Conservation (phyloP, 306 rosid genomes). For the Trifolium repens region DNA sequence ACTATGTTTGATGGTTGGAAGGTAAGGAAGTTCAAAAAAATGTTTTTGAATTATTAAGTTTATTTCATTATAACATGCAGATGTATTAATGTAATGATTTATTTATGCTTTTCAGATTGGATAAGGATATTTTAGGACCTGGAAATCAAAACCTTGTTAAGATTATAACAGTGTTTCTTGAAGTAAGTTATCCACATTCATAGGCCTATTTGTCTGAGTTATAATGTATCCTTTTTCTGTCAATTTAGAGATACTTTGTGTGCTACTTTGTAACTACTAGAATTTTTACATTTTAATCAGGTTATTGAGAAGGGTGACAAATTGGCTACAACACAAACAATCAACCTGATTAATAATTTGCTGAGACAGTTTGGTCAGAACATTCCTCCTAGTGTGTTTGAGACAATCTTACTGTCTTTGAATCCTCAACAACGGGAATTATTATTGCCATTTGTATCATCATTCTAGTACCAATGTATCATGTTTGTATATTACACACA, state of each 20-base stretch:
- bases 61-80: constrained; percentile 7
- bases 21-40: constrained; percentile 42
- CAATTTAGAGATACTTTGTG: background rate
- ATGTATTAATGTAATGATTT: constrained; percentile 19
- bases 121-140: constrained; percentile 48
- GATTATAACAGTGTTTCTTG: constrained; percentile 45
- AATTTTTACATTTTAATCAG: constrained; percentile 16
- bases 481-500: background rate
- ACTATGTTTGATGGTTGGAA: constrained; percentile 43
- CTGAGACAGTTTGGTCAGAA: constrained; percentile 35
- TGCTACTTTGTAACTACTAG: background rate
- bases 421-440: constrained; percentile 38
- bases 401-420: constrained; percentile 41
- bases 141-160: constrained; percentile 41
- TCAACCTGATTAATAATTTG: constrained; percentile 38
- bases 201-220: background rate
- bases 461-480: constrained; percentile 7
- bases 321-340: constrained; percentile 47
- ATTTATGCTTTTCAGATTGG: constrained; percentile 43
- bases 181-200: constrained; percentile 36
- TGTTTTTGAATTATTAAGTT: background rate
- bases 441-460: constrained; percentile 33
- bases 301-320: constrained; percentile 41
- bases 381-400: constrained; percentile 40
- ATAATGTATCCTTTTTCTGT: background rate